Evolutionary conservation across 306 rosid species (phyloP), one percentile per base, ranked within the genome.

Genomic region (Vicia sativa): DNA sequence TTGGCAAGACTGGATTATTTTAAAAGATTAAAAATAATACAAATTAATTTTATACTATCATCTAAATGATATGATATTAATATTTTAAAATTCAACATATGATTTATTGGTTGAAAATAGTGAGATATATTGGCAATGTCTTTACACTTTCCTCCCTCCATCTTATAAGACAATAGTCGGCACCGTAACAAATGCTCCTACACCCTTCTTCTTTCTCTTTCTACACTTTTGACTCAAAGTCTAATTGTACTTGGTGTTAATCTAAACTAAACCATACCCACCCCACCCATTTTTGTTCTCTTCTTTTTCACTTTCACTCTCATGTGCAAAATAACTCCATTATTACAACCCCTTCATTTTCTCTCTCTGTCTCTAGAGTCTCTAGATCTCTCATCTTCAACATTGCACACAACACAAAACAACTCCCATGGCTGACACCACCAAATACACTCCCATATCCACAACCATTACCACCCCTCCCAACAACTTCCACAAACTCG

Each of bases 401-500:
- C 48, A 52, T 13, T 5, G 28, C 4, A 1, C 44, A 12, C 38
- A 52, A 49, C 44, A 21, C 48, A 31, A 6, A 31, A 31, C 37
- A 31, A 29, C n/a, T 52, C 21, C 79, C 83, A 90, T 90, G 99
- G 92, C 96, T 8, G 95, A 88, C 66, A 74, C 87, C 48, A 65
- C 85, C 7, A 93, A 93, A 85, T 79, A 83, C 65, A 65, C 19
- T 12, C 86, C 88, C 43, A 44, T 74, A 65, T 83, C 76, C 23
- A 82, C 85, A 0, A 82, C 29, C 7, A 52, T 7, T 0, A 39
- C 11, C 44, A 41, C 45, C 28, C 28, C 28, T 41, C 12, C 45
- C 1, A 76, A 76, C 3, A 82, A 64, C 62, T 23, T 81, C 13
- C 19, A 66, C 77, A 68, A 88, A 3, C 4, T 60, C 11, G 98